Conservation (phyloP, 192 early-diverging fungal species). For the Linderina pennispora region DNA sequence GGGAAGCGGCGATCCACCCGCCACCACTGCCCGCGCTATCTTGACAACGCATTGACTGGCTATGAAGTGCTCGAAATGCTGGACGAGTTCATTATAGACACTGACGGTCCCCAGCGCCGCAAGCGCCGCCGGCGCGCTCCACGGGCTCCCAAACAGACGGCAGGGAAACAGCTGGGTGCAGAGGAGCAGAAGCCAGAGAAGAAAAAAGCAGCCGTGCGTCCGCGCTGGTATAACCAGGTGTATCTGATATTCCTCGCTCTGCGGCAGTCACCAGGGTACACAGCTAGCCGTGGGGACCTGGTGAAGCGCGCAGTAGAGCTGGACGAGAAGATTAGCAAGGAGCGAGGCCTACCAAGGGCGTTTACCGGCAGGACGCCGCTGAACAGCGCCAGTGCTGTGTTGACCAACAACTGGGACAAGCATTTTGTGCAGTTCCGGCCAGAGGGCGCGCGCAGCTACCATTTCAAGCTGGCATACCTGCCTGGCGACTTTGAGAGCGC, state of each 20-base stretch:
- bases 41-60: slow-evolving; percentile 31
- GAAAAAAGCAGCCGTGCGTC: slow-evolving; percentile 17
- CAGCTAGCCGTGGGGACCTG: slow-evolving; percentile 64
- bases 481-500: slow-evolving; percentile 77
- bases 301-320: slow-evolving; percentile 69
- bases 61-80: slow-evolving; percentile 41
- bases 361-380: slow-evolving; percentile 85
- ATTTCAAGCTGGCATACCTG: slow-evolving; percentile 75
- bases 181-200: neutral
- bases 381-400: slow-evolving; percentile 69
- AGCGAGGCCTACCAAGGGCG: slow-evolving; percentile 66
- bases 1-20: slow-evolving; percentile 28
- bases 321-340: slow-evolving; percentile 68
- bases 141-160: neutral
- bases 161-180: neutral
- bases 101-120: too few species aligned
- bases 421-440: slow-evolving; percentile 71
- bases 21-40: slow-evolving; percentile 23
- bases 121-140: too few species aligned
- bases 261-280: slow-evolving; percentile 58
- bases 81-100: slow-evolving; percentile 32
- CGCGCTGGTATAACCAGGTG: slow-evolving; percentile 88
- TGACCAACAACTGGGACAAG: slow-evolving; percentile 72
- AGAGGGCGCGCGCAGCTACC: slow-evolving; percentile 55
- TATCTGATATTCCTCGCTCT: slow-evolving; percentile 81